Base-by-base conservation (phyloP, 2,329 filamentous ascomycete genomes). In the Colletotrichum simmondsii region DNA sequence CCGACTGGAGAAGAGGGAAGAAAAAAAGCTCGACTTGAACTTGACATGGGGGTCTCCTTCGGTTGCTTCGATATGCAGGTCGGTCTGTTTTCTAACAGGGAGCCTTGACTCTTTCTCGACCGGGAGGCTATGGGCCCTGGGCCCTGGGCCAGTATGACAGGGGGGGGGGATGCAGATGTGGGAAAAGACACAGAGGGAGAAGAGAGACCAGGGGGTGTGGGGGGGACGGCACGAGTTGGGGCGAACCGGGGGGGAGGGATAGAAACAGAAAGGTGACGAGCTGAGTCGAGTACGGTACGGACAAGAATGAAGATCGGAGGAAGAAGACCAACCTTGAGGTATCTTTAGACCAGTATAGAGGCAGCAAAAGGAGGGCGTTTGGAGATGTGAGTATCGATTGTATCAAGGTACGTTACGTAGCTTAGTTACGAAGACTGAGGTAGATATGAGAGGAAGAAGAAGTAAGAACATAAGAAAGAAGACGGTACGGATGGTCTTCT, bases 161-260 rank as follows among this genome's bases (percentile, higher is more conserved):
- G 79, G 79, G 79, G 79, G 79, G 79, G 79, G 79, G 79, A 68
- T 63, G 64, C 57, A 62, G 35, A 52, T 7, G 42, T 22, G 42
- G 42, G 62, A 72, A 59, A 59, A 30, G 30, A 57, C 26, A 32
- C 30, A 30, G 52, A 46, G 66, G 62, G 54, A 28, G 60, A 59
- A 65, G 63, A 65, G 62, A 42, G 66, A 58, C 46, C 32, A 24
- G 35, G 24, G 59, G 63, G 61, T 60, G 69, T 63, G 68, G 63
- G 46, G 37, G 69, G 61, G 37, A 69, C 56, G 70, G 70, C 37
- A 64, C 70, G 70, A 72, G 56, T 72, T 70, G 70, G 66, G 70
- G 70, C 70, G 70, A 70, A 70, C 66, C 35, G 54, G 70, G 64
- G 67, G 53, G 37, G 16, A 5, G 53, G 14, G 7, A 26, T 5